These are phyloP conservation scores for Perkinsus marinus DNA, from an alignment of 169 alveolate species.

Conservation along the genomic window DNA sequence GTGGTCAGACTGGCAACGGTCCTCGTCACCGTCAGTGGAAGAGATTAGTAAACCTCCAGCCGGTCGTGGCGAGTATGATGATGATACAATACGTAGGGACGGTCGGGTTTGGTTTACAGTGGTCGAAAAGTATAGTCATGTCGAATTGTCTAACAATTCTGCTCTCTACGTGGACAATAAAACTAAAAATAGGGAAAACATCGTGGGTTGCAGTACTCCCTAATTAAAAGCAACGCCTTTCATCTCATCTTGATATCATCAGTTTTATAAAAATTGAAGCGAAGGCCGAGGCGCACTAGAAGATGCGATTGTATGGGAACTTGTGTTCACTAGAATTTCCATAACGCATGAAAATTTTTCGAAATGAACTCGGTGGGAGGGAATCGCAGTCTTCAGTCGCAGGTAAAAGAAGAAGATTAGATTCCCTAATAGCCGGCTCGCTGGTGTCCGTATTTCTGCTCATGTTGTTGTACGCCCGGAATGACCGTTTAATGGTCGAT, in stretches of 20 bases:
- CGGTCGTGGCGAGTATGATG: not conserved
- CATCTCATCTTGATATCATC: too few relatives aligned
- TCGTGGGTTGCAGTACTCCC: too few relatives aligned
- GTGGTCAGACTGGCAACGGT: not conserved
- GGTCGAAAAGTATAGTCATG: not conserved
- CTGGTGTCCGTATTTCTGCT: not conserved
- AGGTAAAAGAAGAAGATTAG: not conserved
- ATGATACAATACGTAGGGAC: not conserved
- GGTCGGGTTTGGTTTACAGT: too few relatives aligned
- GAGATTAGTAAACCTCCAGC: not conserved
- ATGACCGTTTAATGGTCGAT: not conserved
- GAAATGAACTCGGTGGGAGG: too few relatives aligned
- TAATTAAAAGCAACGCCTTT: too few relatives aligned
- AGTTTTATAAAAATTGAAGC: too few relatives aligned
- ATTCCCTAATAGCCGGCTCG: not conserved
- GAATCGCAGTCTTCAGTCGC: not conserved
- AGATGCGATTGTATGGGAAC: too few relatives aligned
- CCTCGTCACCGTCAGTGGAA: not conserved
- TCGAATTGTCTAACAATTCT: not conserved
- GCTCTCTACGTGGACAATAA: not conserved
- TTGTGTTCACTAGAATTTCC: too few relatives aligned
- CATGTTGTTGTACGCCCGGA: not conserved
- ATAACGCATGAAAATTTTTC: too few relatives aligned
- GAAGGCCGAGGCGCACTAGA: too few relatives aligned
- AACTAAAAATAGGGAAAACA: too few relatives aligned